phyloP scores from a whole-genome alignment of 169 alveolate species.

The Plasmodium chabaudi region DNA sequence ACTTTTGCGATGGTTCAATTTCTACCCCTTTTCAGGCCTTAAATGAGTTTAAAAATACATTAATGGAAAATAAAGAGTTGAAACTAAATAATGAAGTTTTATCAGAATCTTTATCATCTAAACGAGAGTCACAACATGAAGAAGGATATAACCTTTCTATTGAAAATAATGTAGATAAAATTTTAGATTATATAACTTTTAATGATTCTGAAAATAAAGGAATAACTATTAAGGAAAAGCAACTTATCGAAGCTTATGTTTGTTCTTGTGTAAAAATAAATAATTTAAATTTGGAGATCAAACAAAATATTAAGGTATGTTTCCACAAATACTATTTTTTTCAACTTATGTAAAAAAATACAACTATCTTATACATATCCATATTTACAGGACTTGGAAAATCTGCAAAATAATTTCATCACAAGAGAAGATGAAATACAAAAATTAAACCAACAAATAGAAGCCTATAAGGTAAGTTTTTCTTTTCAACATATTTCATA shows the following conservation, averaged over 20 bases:
- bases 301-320: constrained; percentile 25
- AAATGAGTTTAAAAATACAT: constrained; percentile 17
- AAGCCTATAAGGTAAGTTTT: constrained; percentile 37
- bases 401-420: constrained; percentile 16
- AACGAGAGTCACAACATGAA: constrained; percentile 10
- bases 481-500: neutral
- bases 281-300: constrained; percentile 36
- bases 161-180: constrained; percentile 38
- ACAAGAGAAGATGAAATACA: constrained; percentile 44
- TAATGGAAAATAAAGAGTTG: constrained; percentile 30
- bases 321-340: constrained; percentile 5
- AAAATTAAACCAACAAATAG: constrained; percentile 64
- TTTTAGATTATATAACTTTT: constrained; percentile 21
- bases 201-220: constrained; percentile 20
- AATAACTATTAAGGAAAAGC: constrained; percentile 57
- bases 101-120: constrained; percentile 8
- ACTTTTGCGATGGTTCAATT: neutral
- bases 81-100: constrained; percentile 27
- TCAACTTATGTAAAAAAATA: neutral
- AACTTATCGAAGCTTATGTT: constrained; percentile 63
- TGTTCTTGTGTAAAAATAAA: constrained; percentile 60
- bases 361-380: constrained; percentile 4
- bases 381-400: constrained; percentile 16
- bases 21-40: constrained; percentile 16
- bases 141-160: neutral